phyloP scores from a whole-genome alignment of 2,329 filamentous ascomycete species.

The Dactylellina leptospora region DNA sequence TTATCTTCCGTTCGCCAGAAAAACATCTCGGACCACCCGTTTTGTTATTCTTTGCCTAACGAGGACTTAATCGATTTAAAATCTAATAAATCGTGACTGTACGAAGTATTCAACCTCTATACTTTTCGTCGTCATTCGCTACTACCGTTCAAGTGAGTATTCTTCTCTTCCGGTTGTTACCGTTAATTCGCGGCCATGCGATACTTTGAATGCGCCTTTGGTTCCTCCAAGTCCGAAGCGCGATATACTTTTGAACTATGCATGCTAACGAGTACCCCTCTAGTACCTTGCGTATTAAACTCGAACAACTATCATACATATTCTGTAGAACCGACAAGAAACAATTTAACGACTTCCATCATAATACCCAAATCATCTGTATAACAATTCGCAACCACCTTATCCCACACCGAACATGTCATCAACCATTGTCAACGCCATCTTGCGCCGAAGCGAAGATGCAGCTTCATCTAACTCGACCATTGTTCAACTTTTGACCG shows the following conservation, averaged over 20 bases:
- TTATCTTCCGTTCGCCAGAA: slow-evolving; percentile 23
- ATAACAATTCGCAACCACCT: slow-evolving; percentile 56
- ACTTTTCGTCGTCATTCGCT: slow-evolving; percentile 45
- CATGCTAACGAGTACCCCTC: slow-evolving; percentile 14
- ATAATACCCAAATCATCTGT: slow-evolving; percentile 45
- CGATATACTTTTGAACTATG: slow-evolving; percentile 20
- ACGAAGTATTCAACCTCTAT: slow-evolving; percentile 47
- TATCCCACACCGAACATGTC: slow-evolving; percentile 32
- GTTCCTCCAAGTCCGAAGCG: slow-evolving; percentile 21
- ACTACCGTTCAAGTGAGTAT: slow-evolving; percentile 44
- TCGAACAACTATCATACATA: slow-evolving; percentile 34
- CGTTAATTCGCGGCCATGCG: slow-evolving; percentile 5
- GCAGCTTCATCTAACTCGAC: slow-evolving; percentile 66
- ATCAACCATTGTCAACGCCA: slow-evolving; percentile 34
- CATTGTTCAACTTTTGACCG: slow-evolving; percentile 80
- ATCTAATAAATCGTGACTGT: slow-evolving; percentile 50
- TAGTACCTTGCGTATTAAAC: slow-evolving; percentile 32
- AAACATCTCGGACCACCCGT: neutral
- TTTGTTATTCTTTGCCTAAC: slow-evolving; percentile 7
- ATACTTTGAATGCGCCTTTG: slow-evolving; percentile 19
- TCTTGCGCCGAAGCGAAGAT: slow-evolving; percentile 60
- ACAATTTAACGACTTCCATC: slow-evolving; percentile 15
- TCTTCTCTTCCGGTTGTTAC: neutral
- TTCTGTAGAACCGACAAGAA: slow-evolving; percentile 45
- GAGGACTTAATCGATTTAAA: slow-evolving; percentile 38